A percentile compares a stretch with the other conserved stretches of the same genome.
Conservation (phyloP, 177 flowering plant genomes). For the Vitis hybrid region DNA sequence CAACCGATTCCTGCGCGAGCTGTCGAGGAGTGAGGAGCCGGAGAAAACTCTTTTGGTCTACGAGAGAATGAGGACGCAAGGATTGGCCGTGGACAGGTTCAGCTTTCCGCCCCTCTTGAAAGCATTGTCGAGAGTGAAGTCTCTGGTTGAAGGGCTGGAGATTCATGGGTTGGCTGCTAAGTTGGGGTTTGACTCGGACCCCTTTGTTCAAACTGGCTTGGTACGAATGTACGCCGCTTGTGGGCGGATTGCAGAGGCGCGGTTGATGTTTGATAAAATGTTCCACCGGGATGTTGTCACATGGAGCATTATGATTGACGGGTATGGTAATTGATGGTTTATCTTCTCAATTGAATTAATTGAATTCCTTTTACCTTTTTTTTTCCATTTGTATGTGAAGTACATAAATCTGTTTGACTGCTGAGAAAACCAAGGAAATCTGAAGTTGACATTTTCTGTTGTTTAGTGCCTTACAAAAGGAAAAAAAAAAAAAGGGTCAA, state of each 20-base stretch:
- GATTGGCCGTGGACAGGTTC: slow-evolving; percentile 51
- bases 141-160: slow-evolving; percentile 53
- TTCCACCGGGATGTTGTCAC: slow-evolving; percentile 54
- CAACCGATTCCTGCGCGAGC: slow-evolving; percentile 40
- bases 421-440: no score
- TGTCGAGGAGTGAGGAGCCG: slow-evolving; percentile 45
- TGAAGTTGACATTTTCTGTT: no score
- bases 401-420: no score
- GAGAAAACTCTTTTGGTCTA: slow-evolving; percentile 44
- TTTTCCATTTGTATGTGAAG: neutral
- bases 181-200: slow-evolving; percentile 57
- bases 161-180: slow-evolving; percentile 63
- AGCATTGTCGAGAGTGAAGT: slow-evolving; percentile 41
- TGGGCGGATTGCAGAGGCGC: slow-evolving; percentile 54
- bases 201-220: slow-evolving; percentile 67
- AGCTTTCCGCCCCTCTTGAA: slow-evolving; percentile 66
- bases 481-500: no score
- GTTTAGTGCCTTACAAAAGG: no score
- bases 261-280: slow-evolving; percentile 78
- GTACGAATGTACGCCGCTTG: slow-evolving; percentile 49
- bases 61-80: slow-evolving; percentile 37
- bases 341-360: no score
- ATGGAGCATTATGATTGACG: slow-evolving; percentile 73
- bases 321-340: slow-evolving; percentile 34
- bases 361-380: neutral